Evolutionary conservation across 2,329 filamentous ascomycete genomes (phyloP).

Genomic region (Blumeriella jaapii): DNA sequence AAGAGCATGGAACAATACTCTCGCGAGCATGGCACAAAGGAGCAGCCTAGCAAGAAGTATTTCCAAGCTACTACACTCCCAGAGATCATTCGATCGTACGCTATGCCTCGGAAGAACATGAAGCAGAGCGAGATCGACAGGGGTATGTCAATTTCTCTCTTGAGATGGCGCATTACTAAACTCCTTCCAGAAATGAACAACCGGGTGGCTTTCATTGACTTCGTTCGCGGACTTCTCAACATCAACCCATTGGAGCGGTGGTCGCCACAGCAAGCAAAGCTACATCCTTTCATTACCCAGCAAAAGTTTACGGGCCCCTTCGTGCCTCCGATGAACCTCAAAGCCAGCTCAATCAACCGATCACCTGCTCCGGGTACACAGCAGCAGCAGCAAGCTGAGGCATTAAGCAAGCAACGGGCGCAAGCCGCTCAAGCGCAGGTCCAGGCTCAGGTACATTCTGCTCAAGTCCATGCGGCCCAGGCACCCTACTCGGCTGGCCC

Average conservation of each 20-base stretch:
- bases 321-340: conserved; percentile 92
- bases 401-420: conserved; percentile 82
- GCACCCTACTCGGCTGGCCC: conserved; percentile 48
- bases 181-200: conserved; percentile 82
- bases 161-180: conserved; percentile 1
- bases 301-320: conserved; percentile 95
- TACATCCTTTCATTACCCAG: conserved; percentile 97
- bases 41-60: conserved; percentile 99
- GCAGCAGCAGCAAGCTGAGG: conserved; percentile 91
- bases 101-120: conserved; percentile 99
- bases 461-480: conserved; percentile 35
- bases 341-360: conserved; percentile 71
- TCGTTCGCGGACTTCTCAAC: conserved; percentile 82
- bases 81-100: conserved; percentile 95
- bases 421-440: conserved; percentile 49
- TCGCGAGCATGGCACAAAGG: conserved; percentile 87
- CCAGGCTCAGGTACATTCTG: conserved; percentile 39
- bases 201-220: conserved; percentile 93
- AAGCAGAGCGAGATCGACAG: conserved; percentile 92
- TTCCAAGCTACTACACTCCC: conserved; percentile 89
- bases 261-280: conserved; percentile 94
- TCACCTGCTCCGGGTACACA: conserved; percentile 88
- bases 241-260: conserved; percentile 95
- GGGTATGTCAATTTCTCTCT: conserved; percentile 48
- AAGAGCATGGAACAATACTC: conserved; percentile 99